Base-by-base conservation (phyloP, 352 stramenopile genomes). In the Pythium apleroticum region DNA sequence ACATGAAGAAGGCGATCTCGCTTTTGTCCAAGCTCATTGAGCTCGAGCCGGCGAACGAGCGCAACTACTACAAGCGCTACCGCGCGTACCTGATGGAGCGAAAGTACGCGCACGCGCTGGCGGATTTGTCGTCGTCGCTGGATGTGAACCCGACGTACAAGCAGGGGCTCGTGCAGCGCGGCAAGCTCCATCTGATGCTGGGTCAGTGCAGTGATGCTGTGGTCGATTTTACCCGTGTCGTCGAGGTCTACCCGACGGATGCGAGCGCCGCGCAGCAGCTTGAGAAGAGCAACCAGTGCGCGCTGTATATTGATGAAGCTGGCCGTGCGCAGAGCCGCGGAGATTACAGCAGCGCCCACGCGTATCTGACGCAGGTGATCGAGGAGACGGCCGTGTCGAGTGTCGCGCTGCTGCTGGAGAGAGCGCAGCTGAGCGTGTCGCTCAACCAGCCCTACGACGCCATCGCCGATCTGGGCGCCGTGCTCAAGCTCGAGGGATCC, bases 41-140 rank as follows among this genome's bases (percentile, higher is more conserved):
- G 61, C 56, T 92, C 25, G 85, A 94, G 53, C 83, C 85, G 10
- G 77, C 43, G 56, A 92, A 92, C 65, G 85, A 94, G 63, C 81
- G 84, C 63, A 88, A 92, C 65, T 90, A 90, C 48, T 94, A 92
- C 81, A 92, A 94, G 76, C 76, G 85, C 25, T 93, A 87, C 56
- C 85, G 85, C 41, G 85, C 82, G 14, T 93, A 93, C 63, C 63
- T 93, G 57, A 90, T 81, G 57, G 82, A 93, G 63, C 76, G 85
- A 68, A 93, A 93, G 73, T 93, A 91, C 60, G 74, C 73, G 24
- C 78, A 88, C 57, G 85, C 85, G 10, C 65, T 93, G 30, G 79
- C 76, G 8, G 85, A 93, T 63, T 35, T 93, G 27, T 88, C 80
- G 45, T 83, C 78, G 31, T 88, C 85, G 28, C 69, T 93, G 14